Conservation (phyloP, 1,139 yeast species). For the Kodamaea sp. region DNA sequence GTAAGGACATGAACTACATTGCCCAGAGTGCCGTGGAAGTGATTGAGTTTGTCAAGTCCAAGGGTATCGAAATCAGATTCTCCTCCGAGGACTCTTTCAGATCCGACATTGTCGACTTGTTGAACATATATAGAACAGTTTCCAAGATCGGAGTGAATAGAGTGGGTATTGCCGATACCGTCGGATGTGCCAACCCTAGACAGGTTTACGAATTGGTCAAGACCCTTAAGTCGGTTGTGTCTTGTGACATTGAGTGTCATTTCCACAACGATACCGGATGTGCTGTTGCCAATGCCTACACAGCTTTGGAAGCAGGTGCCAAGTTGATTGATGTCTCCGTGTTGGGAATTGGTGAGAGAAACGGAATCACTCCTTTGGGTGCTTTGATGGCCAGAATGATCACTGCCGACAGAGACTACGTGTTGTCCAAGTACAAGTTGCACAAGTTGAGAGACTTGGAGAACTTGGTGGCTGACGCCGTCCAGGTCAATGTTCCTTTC, state of each 20-base stretch:
- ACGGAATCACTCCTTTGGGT: constrained; percentile 61
- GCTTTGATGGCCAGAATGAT: constrained; percentile 67
- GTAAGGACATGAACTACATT: constrained; percentile 98
- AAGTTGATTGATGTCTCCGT: constrained; percentile 58
- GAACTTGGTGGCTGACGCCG: constrained; percentile 58
- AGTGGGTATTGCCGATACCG: constrained; percentile 64
- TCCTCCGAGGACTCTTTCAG: constrained; percentile 60
- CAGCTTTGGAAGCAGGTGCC: constrained; percentile 65
- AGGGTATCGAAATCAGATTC: constrained; percentile 59
- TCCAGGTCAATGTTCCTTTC: constrained; percentile 58
- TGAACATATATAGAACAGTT: constrained; percentile 57
- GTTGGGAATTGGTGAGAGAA: constrained; percentile 62
- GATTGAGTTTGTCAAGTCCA: constrained; percentile 57
- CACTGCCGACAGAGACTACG: constrained; percentile 60
- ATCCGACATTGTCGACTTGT: constrained; percentile 57
- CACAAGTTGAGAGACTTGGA: constrained; percentile 57
- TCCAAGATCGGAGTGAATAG: constrained; percentile 61
- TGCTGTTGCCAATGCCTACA: constrained; percentile 62
- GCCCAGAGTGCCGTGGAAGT: constrained; percentile 77
- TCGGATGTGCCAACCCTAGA: constrained; percentile 63
- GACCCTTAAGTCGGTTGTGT: constrained; percentile 57
- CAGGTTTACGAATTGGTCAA: constrained; percentile 60
- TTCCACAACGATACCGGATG: constrained; percentile 66
- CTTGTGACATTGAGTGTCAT: constrained; percentile 60
- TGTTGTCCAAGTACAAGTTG: constrained; percentile 55